These are phyloP conservation scores for Plasmodium billcollinsi DNA, from an alignment of 169 alveolate species.

Conservation along the genomic window DNA sequence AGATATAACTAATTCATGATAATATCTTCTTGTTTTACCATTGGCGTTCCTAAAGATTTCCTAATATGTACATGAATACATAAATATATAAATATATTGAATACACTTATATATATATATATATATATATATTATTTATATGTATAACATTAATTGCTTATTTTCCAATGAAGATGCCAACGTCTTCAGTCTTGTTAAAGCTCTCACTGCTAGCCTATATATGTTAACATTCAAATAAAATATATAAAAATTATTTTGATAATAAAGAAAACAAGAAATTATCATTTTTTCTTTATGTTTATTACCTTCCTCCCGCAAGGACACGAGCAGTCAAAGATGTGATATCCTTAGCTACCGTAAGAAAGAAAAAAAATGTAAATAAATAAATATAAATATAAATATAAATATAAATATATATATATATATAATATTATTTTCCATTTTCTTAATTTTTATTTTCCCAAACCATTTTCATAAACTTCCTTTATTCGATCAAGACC, in stretches of 20 bases:
- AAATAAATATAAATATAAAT: not conserved
- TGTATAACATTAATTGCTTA: conserved; percentile 68
- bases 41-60: conserved; percentile 74
- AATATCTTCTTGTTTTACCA: conserved; percentile 14
- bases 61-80: conserved; percentile 12
- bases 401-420: not conserved
- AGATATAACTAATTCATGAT: not conserved
- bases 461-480: conserved; percentile 59
- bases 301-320: conserved; percentile 72
- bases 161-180: conserved; percentile 69
- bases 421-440: not conserved
- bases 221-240: not conserved
- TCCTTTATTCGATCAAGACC: conserved; percentile 74
- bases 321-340: conserved; percentile 72
- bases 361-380: not conserved
- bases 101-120: not conserved
- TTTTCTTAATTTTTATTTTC: conserved; percentile 3
- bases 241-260: not conserved
- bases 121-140: not conserved
- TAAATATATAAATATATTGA: conserved; percentile 4
- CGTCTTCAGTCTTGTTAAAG: conserved; percentile 59
- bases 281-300: not conserved
- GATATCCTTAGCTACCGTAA: conserved; percentile 52
- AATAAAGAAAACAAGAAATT: not conserved
- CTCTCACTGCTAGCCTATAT: conserved; percentile 52